These are phyloP conservation scores for Geotrichum reessii DNA, from an alignment of 1,139 yeast genomes.

Conservation along the genomic window DNA sequence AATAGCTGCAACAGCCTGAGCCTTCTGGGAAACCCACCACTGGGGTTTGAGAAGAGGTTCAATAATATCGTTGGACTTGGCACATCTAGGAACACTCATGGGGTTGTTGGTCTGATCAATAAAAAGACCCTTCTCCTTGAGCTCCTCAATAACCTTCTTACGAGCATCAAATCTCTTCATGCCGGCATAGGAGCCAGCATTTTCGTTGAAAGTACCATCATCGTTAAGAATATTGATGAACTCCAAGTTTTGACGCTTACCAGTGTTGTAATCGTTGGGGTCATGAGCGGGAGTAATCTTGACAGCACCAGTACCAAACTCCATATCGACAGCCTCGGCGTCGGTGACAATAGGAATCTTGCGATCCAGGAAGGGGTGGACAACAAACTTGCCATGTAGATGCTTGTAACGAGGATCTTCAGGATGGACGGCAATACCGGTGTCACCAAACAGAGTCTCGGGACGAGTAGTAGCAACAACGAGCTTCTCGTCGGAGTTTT, in stretches of 20 bases:
- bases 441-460: slow-evolving; percentile 95
- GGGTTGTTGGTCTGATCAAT: slow-evolving; percentile 88
- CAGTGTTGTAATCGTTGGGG: slow-evolving; percentile 92
- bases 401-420: slow-evolving; percentile 88
- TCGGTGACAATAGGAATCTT: slow-evolving; percentile 84
- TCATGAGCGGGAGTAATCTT: slow-evolving; percentile 98
- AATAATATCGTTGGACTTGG: slow-evolving; percentile 93
- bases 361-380: slow-evolving; percentile 86
- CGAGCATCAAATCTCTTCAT: slow-evolving; percentile 94
- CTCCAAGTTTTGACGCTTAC: slow-evolving; percentile 88
- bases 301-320: slow-evolving; percentile 99
- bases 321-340: slow-evolving; percentile 95
- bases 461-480: slow-evolving; percentile 98
- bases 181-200: slow-evolving; percentile 86
- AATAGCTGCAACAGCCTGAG: slow-evolving; percentile 85
- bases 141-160: slow-evolving; percentile 69
- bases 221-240: slow-evolving; percentile 87
- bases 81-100: slow-evolving; percentile 90
- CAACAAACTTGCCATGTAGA: slow-evolving; percentile 85
- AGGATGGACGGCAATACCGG: slow-evolving; percentile 96
- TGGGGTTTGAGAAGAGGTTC: slow-evolving; percentile 97
- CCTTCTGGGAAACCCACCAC: slow-evolving; percentile 96
- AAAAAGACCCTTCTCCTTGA: slow-evolving; percentile 67
- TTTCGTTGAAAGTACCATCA: slow-evolving; percentile 82
- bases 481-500: slow-evolving; percentile 78